Conservation (phyloP, 345 rosid species). For the Nasturtium officinale region DNA sequence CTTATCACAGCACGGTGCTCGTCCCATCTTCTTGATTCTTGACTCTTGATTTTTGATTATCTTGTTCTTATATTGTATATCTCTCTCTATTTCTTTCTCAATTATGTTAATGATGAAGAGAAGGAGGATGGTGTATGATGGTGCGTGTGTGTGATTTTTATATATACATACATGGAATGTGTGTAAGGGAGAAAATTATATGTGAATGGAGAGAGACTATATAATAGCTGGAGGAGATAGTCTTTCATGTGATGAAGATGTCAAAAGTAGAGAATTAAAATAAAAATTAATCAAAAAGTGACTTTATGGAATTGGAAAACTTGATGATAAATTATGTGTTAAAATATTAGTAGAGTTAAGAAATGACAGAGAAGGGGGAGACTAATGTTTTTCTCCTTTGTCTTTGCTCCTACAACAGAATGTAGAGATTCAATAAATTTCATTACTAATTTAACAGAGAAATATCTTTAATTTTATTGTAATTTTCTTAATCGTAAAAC, state of each 20-base stretch:
- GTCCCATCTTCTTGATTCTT: conserved; percentile 57
- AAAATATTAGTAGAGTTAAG: conserved; percentile 38
- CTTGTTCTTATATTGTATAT: conserved; percentile 1
- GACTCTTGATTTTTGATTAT: conserved; percentile 26
- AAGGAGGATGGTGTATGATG: conserved; percentile 35
- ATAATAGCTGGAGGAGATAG: conserved; percentile 74
- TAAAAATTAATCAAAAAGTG: conserved; percentile 40
- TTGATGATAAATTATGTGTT: conserved; percentile 23
- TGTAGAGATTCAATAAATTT: conserved; percentile 14
- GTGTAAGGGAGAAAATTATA: conserved; percentile 33
- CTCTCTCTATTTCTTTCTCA: conserved; percentile 24
- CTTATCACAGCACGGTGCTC: conserved; percentile 94
- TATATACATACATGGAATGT: conserved; percentile 34
- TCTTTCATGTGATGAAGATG: conserved; percentile 46
- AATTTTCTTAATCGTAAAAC: neutral
- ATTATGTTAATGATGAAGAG: conserved; percentile 30
- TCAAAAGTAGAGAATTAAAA: conserved; percentile 47
- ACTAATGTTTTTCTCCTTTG: conserved; percentile 52
- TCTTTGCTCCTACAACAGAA: conserved; percentile 37
- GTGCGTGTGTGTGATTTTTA: conserved; percentile 37
- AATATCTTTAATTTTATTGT: neutral
- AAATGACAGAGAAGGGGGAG: conserved; percentile 51
- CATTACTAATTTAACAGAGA: conserved; percentile 16
- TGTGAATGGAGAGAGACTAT: conserved; percentile 41
- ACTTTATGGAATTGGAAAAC: conserved; percentile 42